Evolutionary conservation across 2,329 filamentous ascomycete species (phyloP), one percentile per base, ranked within the genome.

Genomic region (Talaromyces sp.): DNA sequence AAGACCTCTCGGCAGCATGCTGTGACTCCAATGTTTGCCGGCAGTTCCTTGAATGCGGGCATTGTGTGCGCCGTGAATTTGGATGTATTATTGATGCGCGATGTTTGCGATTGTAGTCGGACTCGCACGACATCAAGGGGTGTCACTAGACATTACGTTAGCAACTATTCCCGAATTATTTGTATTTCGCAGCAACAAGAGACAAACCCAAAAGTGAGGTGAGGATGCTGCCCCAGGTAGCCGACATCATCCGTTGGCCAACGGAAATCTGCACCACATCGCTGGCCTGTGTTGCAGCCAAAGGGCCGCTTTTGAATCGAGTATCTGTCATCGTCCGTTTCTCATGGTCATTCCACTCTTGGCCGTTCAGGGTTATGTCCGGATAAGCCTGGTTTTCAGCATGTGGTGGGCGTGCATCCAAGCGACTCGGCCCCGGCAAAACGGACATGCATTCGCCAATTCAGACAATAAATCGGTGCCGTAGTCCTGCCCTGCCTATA

Each of bases 1-100:
- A 98, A 99, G 38, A 99, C 93, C 75, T 99, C 93, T 63, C 95
- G 88, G 73, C 95, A 99, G 77, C 95, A 99, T 43, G 93, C 87
- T 17, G 93, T 96, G 58, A 98, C 91, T 63, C 95, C 95, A 55
- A 98, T 84, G 69, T 93, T 91, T 31, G 89, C 86, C 59, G 91
- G 91, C 55, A 95, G 84, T 65, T 88, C 85, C 64, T 86, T 86
- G 66, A 89, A 84, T 54, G 78, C 77, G 61, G 75, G 71, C 3
- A 66, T 74, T 49, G 70, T 76, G 64, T 73, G 87, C 73, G 71
- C 83, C 77, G 67, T 83, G 76, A 70, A 86, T 66, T 68, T 84
- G 73, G 73, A 88, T 74, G 75, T 81, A 80, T 71, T 83, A 78
- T 70, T 79, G 70, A 75, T 71, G 63, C 82, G 75, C 58, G 77